Base-by-base conservation (phyloP, 2,329 filamentous ascomycete species). In the Fusarium pseudoanthophilum region DNA sequence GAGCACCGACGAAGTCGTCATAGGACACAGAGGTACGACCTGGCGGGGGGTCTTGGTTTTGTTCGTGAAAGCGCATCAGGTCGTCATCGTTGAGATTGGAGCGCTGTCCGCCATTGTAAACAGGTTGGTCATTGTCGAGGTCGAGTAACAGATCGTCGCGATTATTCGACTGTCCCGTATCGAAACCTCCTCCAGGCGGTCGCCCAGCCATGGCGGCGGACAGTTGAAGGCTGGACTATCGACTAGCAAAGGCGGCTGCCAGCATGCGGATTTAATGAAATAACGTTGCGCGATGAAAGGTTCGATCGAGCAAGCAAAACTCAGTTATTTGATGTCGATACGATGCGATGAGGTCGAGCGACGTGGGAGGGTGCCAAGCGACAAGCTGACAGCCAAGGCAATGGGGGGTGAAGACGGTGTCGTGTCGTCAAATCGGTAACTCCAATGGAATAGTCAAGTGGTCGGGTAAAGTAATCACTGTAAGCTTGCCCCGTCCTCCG, bases 1-100 rank as follows among this genome's bases (percentile, higher is more conserved):
- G 85, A 56, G 87, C 91, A 73, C 95, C 95, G 71, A 98, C 92
- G 81, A 98, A 98, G 78, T 96, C 93, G 86, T 98, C 95, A 83
- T 98, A 98, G 66, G 95, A 97, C 59, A 95, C 91, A 32, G 95
- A 98, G 59, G 95, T 93, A 75, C 95, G 92, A 64, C 90, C 77
- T 70, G 89, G 88, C 46, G 88, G 85, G 52, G 88, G 85, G 76
- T 88, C 85, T 74, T 93, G 89, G 78, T 93, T 88, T 79, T 92
- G 90, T 78, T 92, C 89, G 84, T 94, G 95, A 74, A 90, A 90
- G 80, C 91, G 89, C 79, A 95, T 85, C 53, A 97, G 86, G 74
- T 95, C 91, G 75, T 97, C 92, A 81, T 97, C 95, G 81, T 92
- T 92, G 69, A 93, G 85, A n/a, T 92, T 90, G 56, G 95, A 92